Conservation (phyloP, 306 rosid genomes). For the Castanopsis chinensis region DNA sequence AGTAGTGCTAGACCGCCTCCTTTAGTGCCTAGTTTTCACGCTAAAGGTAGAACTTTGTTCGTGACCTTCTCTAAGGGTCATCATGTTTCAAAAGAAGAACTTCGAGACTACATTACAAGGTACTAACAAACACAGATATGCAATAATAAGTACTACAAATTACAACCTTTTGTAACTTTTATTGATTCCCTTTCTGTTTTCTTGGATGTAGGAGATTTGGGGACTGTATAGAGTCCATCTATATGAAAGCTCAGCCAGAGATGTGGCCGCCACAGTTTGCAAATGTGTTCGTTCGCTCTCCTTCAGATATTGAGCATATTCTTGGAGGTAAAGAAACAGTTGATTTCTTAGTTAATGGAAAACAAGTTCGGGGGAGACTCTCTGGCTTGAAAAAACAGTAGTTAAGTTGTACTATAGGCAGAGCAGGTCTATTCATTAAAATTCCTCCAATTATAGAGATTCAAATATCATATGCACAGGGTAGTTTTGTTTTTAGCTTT, state of each 20-base stretch:
- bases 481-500: not conserved
- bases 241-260: not conserved
- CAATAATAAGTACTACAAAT: not conserved
- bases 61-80: slow-evolving; percentile 2
- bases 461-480: not conserved
- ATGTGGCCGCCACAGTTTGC: not conserved
- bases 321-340: not conserved
- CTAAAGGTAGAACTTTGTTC: not conserved
- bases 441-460: not conserved
- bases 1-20: too few species aligned
- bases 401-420: not conserved
- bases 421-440: not conserved
- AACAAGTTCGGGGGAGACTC: slow-evolving; percentile 1
- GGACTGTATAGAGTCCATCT: not conserved
- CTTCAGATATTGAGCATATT: not conserved
- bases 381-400: not conserved
- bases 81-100: slow-evolving; percentile 4
- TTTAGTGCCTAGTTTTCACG: not conserved
- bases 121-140: not conserved
- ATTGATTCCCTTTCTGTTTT: not conserved
- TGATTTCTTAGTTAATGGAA: not conserved
- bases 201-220: not conserved
- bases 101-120: not conserved
- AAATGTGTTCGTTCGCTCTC: not conserved
- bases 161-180: not conserved